phyloP scores from a whole-genome alignment of 768 basidiomycete genomes.

The Tylopilus plumbeoviolaceoides region DNA sequence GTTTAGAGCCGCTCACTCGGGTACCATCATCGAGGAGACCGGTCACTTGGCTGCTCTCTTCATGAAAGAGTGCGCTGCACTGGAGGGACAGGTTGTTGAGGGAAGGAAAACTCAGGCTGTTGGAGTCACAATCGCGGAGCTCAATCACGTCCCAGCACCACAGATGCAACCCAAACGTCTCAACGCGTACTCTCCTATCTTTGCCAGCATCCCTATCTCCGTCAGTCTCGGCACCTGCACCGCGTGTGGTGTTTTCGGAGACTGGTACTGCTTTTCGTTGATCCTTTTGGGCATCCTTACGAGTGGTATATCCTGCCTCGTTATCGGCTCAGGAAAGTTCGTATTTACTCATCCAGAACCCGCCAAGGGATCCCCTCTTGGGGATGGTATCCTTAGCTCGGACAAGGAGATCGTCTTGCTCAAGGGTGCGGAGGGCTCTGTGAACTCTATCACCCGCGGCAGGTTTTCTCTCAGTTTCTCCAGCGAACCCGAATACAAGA shows the following conservation, averaged over 20 bases:
- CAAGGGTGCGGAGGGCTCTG: slow-evolving; percentile 25
- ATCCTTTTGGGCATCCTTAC: slow-evolving; percentile 33
- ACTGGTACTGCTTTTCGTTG: slow-evolving; percentile 34
- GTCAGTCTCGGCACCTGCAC: slow-evolving; percentile 28
- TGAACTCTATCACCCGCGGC: slow-evolving; percentile 30
- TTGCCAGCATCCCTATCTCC: slow-evolving; percentile 31
- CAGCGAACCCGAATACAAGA: slow-evolving; percentile 24
- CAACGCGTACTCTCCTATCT: slow-evolving; percentile 16
- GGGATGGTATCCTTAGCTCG: slow-evolving; percentile 27
- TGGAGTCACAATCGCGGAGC: slow-evolving; percentile 27
- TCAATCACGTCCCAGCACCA: slow-evolving; percentile 19
- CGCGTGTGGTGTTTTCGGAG: slow-evolving; percentile 25
- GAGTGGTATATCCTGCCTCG: slow-evolving; percentile 29
- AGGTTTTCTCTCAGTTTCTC: slow-evolving; percentile 20
- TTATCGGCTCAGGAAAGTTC: slow-evolving; percentile 32
- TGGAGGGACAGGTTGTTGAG: slow-evolving; percentile 12
- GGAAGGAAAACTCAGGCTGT: slow-evolving; percentile 24
- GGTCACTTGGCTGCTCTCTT: slow-evolving; percentile 31
- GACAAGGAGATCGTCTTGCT: slow-evolving; percentile 25
- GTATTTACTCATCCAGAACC: slow-evolving; percentile 23
- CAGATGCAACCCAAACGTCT: slow-evolving; percentile 18
- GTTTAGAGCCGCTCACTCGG: slow-evolving; percentile 32
- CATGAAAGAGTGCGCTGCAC: slow-evolving; percentile 18
- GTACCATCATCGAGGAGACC: slow-evolving; percentile 28
- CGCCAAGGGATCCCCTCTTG: slow-evolving; percentile 19